Evolutionary conservation across 1,284 basidiomycete species (phyloP).

Genomic region (Leccinum pallidistipes): DNA sequence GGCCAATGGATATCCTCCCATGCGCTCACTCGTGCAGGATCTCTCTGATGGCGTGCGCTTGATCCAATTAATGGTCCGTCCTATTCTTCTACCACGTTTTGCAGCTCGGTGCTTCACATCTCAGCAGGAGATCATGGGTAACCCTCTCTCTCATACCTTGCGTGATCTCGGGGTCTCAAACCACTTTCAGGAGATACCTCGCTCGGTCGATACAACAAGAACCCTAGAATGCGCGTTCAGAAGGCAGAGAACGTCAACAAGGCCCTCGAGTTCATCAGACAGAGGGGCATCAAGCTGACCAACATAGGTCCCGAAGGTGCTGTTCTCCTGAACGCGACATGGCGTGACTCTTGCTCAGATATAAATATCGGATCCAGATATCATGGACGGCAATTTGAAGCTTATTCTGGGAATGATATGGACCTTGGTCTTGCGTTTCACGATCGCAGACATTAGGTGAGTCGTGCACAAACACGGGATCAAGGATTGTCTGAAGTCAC

Average conservation of each 20-base stretch:
- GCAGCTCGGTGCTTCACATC: slow-evolving; percentile 3
- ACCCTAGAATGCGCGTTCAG: slow-evolving; percentile 90
- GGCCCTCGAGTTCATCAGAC: slow-evolving; percentile 93
- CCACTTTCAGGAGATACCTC: slow-evolving; percentile 72
- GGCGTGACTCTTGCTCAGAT: slow-evolving; percentile 7
- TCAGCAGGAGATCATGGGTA: slow-evolving; percentile 89
- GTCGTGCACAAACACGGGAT: slow-evolving; percentile 23
- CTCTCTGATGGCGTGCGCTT: slow-evolving; percentile 94
- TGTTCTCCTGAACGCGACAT: not conserved
- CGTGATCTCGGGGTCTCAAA: slow-evolving; percentile 12
- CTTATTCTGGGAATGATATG: slow-evolving; percentile 99
- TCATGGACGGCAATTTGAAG: slow-evolving; percentile 97
- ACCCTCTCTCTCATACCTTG: slow-evolving; percentile 9
- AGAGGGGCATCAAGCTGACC: slow-evolving; percentile 92
- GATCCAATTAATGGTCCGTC: slow-evolving; percentile 85
- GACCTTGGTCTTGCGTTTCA: slow-evolving; percentile 96
- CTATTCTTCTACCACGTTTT: not conserved
- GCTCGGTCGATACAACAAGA: slow-evolving; percentile 89
- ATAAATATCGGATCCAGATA: slow-evolving; percentile 56
- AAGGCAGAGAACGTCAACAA: slow-evolving; percentile 98
- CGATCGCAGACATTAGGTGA: slow-evolving; percentile 96
- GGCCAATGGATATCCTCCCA: slow-evolving; percentile 81
- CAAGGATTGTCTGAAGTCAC: slow-evolving; percentile 22
- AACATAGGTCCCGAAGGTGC: slow-evolving; percentile 95
- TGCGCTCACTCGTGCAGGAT: slow-evolving; percentile 88